Base-by-base conservation (phyloP, 257 asterid genomes). In the Echium plantagineum region DNA sequence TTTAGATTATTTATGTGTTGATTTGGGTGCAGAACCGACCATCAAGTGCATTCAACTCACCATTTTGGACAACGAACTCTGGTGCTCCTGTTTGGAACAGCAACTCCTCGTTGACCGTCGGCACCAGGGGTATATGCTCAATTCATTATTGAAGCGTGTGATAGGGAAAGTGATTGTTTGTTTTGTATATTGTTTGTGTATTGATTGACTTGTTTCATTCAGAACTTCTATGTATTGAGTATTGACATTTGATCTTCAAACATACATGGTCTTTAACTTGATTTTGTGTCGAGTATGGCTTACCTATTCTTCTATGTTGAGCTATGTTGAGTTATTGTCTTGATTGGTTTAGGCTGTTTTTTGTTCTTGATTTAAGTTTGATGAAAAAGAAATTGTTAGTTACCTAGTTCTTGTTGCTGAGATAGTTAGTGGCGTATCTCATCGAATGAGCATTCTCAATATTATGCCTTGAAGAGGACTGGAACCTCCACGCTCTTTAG, bases 71-170 rank as follows among this genome's bases (percentile, higher is more conserved):
- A 31, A 87, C 97, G 3, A 90, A 87, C 62, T 74, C 89, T 3
- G 97, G 97, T 30, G 85, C 91, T 67, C 97, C 97, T 0, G 96
- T 87, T 1, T 90, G 89, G 89, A 85, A 90, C 82, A 84, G 86
- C 57, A 80, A 85, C 82, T 77, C 85, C 67, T 77, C 96, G 6
- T 71, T 90, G 78, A 78, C 97, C 24, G 95, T 87, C 7, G 97
- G 97, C 67, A 73, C 80, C 21, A 76, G 96, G 81, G 97, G 97
- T 90, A 26, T 48, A 24, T 26, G 19, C 7, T 21, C 24, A 17
- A 28, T 16, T 17, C 56, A 52, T 52, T 52, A 5, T n/a, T n/a
- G 5, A 7, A 16, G 18, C 13, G 9, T 52, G 15, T 4, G 13
- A 13, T 42, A 42, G 2, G 13, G 12, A 4, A 13, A 42, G 49